Evolutionary conservation across 441 rosid genomes (phyloP).

Genomic region (Macaranga tanarius): DNA sequence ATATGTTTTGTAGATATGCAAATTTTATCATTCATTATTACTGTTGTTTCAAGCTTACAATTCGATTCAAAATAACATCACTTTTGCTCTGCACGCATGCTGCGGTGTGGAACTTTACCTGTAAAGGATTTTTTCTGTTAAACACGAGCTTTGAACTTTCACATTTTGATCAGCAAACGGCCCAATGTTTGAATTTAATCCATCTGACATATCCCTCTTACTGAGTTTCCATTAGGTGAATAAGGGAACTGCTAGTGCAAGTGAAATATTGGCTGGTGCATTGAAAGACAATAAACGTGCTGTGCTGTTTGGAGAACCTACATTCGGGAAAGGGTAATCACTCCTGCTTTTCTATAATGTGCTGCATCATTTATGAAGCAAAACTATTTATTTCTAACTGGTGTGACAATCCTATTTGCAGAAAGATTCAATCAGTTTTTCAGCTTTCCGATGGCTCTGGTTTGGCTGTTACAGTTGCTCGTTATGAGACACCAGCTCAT

Average conservation of each 20-base stretch:
- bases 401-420: conserved; percentile 33
- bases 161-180: neutral
- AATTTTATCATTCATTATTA: neutral
- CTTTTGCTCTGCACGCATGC: neutral
- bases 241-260: conserved; percentile 98
- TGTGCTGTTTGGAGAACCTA: conserved; percentile 79
- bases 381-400: conserved; percentile 17
- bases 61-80: too few species aligned
- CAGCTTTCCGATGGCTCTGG: conserved; percentile 95
- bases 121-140: neutral
- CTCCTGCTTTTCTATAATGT: neutral
- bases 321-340: conserved; percentile 91
- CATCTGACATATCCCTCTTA: neutral
- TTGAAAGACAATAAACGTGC: conserved; percentile 95
- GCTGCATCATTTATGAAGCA: neutral
- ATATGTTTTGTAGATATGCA: too few species aligned
- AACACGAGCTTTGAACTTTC: neutral
- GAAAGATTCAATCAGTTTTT: conserved; percentile 94
- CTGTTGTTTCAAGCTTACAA: neutral
- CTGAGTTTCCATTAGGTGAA: conserved; percentile 59
- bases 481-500: conserved; percentile 92
- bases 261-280: conserved; percentile 92
- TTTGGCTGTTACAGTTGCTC: conserved; percentile 87
- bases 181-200: neutral
- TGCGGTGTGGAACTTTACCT: neutral